A percentile compares a stretch with the other conserved stretches of the same genome.
phyloP scores from a whole-genome alignment of 768 basidiomycete species.

The Hirschioporus abietinus region DNA sequence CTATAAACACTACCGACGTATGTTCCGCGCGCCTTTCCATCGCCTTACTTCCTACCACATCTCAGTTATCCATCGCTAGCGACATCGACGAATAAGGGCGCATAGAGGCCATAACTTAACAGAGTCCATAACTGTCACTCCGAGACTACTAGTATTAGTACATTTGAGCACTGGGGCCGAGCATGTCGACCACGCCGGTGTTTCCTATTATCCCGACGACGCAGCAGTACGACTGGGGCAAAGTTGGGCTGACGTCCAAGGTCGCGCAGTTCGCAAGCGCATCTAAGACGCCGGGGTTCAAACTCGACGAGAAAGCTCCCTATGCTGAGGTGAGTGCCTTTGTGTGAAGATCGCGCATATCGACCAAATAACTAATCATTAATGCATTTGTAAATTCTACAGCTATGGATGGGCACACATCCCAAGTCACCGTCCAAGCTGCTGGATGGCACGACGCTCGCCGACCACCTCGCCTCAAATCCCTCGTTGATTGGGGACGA shows the following conservation, averaged over 20 bases:
- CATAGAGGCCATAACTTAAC: too few species aligned
- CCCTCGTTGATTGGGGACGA: constrained; percentile 62
- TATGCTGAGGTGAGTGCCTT: constrained; percentile 81
- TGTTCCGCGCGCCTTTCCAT: background rate
- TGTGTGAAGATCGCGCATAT: constrained; percentile 2
- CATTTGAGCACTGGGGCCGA: background rate
- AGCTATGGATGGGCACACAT: constrained; percentile 99
- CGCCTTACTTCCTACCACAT: background rate
- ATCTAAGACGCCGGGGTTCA: constrained; percentile 57
- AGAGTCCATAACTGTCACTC: too few species aligned
- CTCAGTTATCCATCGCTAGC: background rate
- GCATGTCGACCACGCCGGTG: constrained; percentile 33
- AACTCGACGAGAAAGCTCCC: constrained; percentile 62
- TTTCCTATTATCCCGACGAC: constrained; percentile 82
- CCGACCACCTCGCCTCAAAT: constrained; percentile 56
- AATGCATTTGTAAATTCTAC: constrained; percentile 10
- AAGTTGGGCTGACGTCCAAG: constrained; percentile 69
- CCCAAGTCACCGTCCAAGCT: constrained; percentile 61
- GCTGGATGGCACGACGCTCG: constrained; percentile 42
- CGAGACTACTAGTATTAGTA: background rate
- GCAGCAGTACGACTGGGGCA: constrained; percentile 96
- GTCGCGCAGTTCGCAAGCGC: constrained; percentile 81
- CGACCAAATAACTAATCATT: constrained; percentile 7
- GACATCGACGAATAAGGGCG: too few species aligned
- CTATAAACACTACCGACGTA: background rate